These are phyloP conservation scores for Acacia confusa DNA, from an alignment of 306 rosid species.

Conservation along the genomic window DNA sequence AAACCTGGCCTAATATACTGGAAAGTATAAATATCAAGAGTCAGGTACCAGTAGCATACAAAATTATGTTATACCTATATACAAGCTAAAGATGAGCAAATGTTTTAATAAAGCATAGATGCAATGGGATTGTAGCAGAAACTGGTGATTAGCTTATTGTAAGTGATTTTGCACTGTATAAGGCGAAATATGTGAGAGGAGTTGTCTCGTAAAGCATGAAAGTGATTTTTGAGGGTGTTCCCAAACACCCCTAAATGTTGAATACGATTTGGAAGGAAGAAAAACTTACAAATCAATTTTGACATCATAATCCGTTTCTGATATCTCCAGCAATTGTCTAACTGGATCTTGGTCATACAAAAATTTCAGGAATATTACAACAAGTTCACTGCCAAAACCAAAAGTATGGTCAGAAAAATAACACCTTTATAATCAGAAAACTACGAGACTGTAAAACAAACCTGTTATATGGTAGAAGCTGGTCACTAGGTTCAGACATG, in stretches of 20 bases:
- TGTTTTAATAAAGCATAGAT: conserved; percentile 11
- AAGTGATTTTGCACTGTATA: too few species aligned
- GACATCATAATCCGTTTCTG: conserved; percentile 60
- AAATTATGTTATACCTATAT: conserved; percentile 2
- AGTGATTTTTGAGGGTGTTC: too few species aligned
- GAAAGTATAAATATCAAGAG: conserved; percentile 11
- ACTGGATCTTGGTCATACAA: conserved; percentile 93
- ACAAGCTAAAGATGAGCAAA: conserved; percentile 27
- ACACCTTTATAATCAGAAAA: conserved; percentile 24
- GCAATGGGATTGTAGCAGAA: conserved; percentile 8
- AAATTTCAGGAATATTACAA: conserved; percentile 83
- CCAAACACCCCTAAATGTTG: not conserved
- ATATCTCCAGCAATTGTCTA: conserved; percentile 74
- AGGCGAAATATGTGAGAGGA: too few species aligned
- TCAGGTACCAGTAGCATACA: conserved; percentile 5
- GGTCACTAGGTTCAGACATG: conserved; percentile 94
- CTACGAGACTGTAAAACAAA: conserved; percentile 33
- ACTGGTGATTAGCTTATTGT: not conserved
- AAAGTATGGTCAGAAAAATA: conserved; percentile 33
- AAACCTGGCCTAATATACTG: not conserved
- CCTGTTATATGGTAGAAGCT: conserved; percentile 88
- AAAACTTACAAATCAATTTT: conserved; percentile 81
- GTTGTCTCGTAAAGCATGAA: too few species aligned
- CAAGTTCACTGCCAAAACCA: conserved; percentile 84
- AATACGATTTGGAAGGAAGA: not conserved